These are phyloP conservation scores for Fusarium fujikuroi DNA, from an alignment of 2,329 filamentous ascomycete genomes.

Conservation along the genomic window DNA sequence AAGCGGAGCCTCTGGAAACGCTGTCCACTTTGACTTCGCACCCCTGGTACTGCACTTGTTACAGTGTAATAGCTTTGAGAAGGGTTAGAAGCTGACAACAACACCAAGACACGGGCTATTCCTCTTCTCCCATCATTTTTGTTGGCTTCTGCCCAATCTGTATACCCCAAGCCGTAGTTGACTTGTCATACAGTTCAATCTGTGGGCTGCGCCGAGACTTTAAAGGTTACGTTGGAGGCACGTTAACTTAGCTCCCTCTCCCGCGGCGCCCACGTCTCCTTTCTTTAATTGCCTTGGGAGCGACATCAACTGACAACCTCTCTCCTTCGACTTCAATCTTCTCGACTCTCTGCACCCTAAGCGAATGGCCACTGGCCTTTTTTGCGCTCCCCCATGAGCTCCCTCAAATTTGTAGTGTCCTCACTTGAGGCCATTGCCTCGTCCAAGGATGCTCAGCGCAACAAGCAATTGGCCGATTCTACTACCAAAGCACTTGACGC, in stretches of 20 bases:
- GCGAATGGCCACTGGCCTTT: constrained; percentile 59
- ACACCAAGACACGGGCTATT: constrained; percentile 18
- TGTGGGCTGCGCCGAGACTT: background rate
- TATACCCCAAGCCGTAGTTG: background rate
- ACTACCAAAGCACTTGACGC: constrained; percentile 84
- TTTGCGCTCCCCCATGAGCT: constrained; percentile 78
- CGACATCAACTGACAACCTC: constrained; percentile 31
- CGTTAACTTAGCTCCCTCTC: constrained; percentile 30
- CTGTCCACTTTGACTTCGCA: constrained; percentile 38
- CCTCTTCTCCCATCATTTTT: background rate
- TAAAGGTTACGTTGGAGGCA: background rate
- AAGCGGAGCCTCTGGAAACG: constrained; percentile 37
- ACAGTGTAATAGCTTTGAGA: constrained; percentile 20
- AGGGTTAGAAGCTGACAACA: constrained; percentile 22
- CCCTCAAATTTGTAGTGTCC: constrained; percentile 93
- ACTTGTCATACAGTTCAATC: background rate
- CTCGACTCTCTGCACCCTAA: constrained; percentile 19
- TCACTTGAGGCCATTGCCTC: constrained; percentile 91
- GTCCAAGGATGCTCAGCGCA: constrained; percentile 90
- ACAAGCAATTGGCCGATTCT: constrained; percentile 83
- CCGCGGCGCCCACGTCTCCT: constrained; percentile 30
- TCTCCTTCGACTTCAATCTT: constrained; percentile 4
- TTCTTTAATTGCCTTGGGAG: constrained; percentile 37
- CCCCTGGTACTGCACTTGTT: constrained; percentile 15
- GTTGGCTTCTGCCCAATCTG: background rate